Base-by-base conservation (phyloP, 805 yeast genomes). In the Sugiyamaella mastotermitis region DNA sequence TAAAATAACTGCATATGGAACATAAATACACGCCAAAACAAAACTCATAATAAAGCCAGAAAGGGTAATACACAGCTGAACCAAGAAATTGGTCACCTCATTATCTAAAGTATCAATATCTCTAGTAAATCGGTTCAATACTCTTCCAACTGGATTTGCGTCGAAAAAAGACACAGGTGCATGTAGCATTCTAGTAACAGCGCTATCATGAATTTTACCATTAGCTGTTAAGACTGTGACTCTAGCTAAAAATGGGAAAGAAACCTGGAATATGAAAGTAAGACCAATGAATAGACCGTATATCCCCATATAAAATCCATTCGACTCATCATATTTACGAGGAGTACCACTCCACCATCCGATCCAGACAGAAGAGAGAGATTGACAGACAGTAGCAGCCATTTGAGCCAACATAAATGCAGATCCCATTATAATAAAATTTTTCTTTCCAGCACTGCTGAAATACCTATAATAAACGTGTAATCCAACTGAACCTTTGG, bases 131-230 rank as follows among this genome's bases (percentile, higher is more conserved):
- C 94, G 66, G 58, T 83, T 83, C 55, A 83, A 61, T 36, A 83
- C 72, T 52, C 92, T 66, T 1, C 94, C 94, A 66, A 81, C 70
- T 16, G 94, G 94, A 0, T 88, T 83, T 8, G 78, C 72, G 51
- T 84, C 94, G 60, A 83, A 67, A 52, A 72, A 83, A 0, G 75
- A 57, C 87, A 83, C 80, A 25, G 94, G 92, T 2, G 86, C 74
- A 43, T 74, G 77, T 45, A 84, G 61, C 17, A 83, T 61, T 31
- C 62, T 71, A 36, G 65, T 53, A 38, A 77, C 62, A 5, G 87
- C 83, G 33, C 54, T 50, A 31, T 80, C 57, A 51, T 83, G 83
- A 50, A 83, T 61, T 6, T 48, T 51, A 35, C 61, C 71, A 2
- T 83, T 66, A 2, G 86, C 77, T 33, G 61, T 64, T 48, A 71